phyloP scores from a whole-genome alignment of 2,329 filamentous ascomycete species.

The Colletotrichum musicola region DNA sequence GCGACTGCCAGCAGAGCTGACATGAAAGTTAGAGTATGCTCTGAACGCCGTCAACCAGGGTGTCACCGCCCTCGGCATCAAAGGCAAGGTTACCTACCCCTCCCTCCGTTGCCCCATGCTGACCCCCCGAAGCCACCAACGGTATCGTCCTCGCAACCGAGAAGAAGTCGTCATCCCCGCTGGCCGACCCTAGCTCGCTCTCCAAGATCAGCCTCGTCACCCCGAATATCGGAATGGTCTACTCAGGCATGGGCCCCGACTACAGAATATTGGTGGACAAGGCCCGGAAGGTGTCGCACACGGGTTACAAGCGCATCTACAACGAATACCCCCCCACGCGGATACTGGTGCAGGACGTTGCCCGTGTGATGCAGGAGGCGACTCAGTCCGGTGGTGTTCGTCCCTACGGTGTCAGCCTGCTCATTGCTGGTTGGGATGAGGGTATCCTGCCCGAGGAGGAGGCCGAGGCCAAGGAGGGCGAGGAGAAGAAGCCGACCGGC shows the following conservation, averaged over 20 bases:
- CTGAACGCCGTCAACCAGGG: slow-evolving; percentile 99
- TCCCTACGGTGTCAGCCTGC: slow-evolving; percentile 94
- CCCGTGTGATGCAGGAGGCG: slow-evolving; percentile 97
- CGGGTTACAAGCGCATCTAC: slow-evolving; percentile 99
- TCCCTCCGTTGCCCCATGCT: slow-evolving; percentile 35
- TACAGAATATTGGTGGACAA: slow-evolving; percentile 98
- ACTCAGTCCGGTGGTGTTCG: slow-evolving; percentile 98
- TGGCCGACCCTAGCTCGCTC: slow-evolving; percentile 93
- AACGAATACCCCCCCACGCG: slow-evolving; percentile 99
- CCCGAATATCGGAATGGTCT: slow-evolving; percentile 99
- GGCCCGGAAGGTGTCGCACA: slow-evolving; percentile 97
- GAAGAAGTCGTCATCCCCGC: slow-evolving; percentile 98
- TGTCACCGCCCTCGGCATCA: slow-evolving; percentile 98
- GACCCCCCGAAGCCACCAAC: slow-evolving; percentile 80
- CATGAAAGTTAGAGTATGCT: slow-evolving; percentile 84
- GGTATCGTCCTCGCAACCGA: slow-evolving; percentile 98
- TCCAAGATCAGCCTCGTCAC: slow-evolving; percentile 99
- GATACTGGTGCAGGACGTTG: slow-evolving; percentile 99
- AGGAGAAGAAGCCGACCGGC: slow-evolving; percentile 79
- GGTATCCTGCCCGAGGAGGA: slow-evolving; percentile 89
- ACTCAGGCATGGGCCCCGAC: slow-evolving; percentile 98
- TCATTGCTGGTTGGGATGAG: slow-evolving; percentile 98
- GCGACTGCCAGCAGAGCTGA: slow-evolving; percentile 23
- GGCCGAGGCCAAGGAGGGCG: slow-evolving; percentile 65
- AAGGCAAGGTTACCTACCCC: slow-evolving; percentile 71